Conservation (phyloP, 2,329 filamentous ascomycete species). For the Tolypocladium amazonense region DNA sequence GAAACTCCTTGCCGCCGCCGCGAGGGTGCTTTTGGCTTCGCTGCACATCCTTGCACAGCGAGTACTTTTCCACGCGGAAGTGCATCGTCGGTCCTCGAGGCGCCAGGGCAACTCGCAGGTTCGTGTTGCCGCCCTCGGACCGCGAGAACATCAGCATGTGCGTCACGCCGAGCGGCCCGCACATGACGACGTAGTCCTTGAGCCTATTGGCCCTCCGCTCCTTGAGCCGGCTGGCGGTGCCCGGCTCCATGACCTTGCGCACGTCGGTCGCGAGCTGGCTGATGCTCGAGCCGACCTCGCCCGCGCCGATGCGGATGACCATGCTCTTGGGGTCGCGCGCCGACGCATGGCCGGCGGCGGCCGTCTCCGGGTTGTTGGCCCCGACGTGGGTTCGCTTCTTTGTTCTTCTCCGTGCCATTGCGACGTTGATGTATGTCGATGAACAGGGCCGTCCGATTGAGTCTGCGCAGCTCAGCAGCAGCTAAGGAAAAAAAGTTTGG, state of each 20-base stretch:
- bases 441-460: neutral
- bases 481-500: constrained; percentile 28
- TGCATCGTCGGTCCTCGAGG: constrained; percentile 87
- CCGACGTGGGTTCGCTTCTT: constrained; percentile 85
- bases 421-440: constrained; percentile 3
- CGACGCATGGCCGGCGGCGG: constrained; percentile 48
- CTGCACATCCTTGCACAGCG: constrained; percentile 81
- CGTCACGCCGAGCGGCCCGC: constrained; percentile 82
- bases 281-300: constrained; percentile 83
- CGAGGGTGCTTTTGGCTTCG: constrained; percentile 74
- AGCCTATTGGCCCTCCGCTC: constrained; percentile 82
- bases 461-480: constrained; percentile 2
- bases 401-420: constrained; percentile 69
- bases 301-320: constrained; percentile 94
- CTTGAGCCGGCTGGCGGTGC: constrained; percentile 80
- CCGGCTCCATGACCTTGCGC: constrained; percentile 88
- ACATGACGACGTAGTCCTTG: constrained; percentile 91
- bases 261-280: constrained; percentile 89
- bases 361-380: constrained; percentile 48
- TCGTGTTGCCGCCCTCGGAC: constrained; percentile 83
- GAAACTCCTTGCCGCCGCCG: constrained; percentile 74
- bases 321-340: constrained; percentile 80
- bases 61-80: constrained; percentile 92
- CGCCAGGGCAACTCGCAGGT: constrained; percentile 76
- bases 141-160: constrained; percentile 90